Evolutionary conservation across 164 flowering plant genomes (phyloP), one percentile per base, ranked within the genome.

Genomic region (Euptelea pleiosperma): DNA sequence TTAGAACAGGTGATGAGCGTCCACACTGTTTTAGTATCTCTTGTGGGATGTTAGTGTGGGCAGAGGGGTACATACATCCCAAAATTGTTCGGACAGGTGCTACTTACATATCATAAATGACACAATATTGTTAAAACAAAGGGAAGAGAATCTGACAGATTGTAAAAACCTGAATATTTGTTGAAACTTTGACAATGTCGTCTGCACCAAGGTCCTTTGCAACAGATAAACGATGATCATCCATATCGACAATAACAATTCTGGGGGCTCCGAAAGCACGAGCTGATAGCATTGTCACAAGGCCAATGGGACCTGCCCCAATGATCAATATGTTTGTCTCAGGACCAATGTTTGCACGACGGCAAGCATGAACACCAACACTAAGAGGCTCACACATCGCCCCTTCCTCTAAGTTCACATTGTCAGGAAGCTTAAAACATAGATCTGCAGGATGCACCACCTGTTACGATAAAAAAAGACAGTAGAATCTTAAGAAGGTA

Each of bases 341-440:
- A 1, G 96, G 85, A 48, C 95, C 92, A 61, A 86, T 61, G 39
- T 78, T 60, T 40, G 93, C 95, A 48, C 97, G 85, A 2, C 88
- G 87, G 62, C 97, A 93, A 64, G 92, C 95, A 74, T 93, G 97
- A 26, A 93, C 80, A 35, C 95, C 97, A 35, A 93, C 99, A 59
- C 99, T 93, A 19, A 93, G 71, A 29, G 98, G 99, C 73, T 93
- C 99, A 66, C 96, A 90, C 97, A 93, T 87, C 12, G 99, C 99
- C 42, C 99, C 99, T 77, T 90, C 99, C 68, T 90, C 97, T 74
- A 93, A 80, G 75, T 94, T 93, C 72, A 93, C 84, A 66, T 85
- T 86, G 6, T 88, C 94, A 2, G 97, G 96, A 41, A 90, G 77
- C 60, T 93, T 88, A 56, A 93, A 93, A 55, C 99, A 90, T 52